phyloP scores from a whole-genome alignment of 176 grass and related monocot species.

The Eremochloa ophiuroides region DNA sequence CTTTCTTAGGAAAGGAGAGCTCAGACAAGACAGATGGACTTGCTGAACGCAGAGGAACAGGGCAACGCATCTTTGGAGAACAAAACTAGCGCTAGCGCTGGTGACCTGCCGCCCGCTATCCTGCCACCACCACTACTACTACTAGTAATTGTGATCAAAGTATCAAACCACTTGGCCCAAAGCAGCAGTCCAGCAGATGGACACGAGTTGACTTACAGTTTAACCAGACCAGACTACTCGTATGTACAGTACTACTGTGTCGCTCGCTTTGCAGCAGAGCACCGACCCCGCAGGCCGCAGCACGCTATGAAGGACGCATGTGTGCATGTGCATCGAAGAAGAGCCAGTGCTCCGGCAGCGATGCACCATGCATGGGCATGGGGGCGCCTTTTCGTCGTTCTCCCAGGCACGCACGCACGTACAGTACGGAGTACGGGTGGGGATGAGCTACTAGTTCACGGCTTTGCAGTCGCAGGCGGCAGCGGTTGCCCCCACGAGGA shows the following conservation, averaged over 20 bases:
- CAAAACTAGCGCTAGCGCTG: background rate
- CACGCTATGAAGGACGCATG: no score
- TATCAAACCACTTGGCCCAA: no score
- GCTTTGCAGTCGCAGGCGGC: background rate
- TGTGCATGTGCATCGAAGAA: background rate
- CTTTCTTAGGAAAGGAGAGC: background rate
- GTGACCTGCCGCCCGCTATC: no score
- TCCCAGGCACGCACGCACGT: background rate
- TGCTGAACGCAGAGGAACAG: background rate
- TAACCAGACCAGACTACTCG: no score
- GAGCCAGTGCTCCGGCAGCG: background rate
- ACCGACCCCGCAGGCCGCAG: no score
- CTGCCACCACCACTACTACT: no score
- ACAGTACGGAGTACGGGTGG: background rate
- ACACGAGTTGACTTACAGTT: constrained; percentile 26
- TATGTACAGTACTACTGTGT: no score
- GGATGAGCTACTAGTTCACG: background rate
- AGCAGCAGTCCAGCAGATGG: no score
- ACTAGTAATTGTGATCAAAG: no score
- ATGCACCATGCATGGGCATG: background rate
- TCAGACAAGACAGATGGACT: background rate
- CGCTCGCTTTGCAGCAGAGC: background rate
- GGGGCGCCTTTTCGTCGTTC: constrained; percentile 15
- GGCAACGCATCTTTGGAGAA: background rate
- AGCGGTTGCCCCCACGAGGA: constrained; percentile 13